A percentile compares a stretch with the other conserved stretches of the same genome.
Evolutionary conservation across 371 early-diverging fungal genomes (phyloP).

Genomic region (Mortierella sp.): DNA sequence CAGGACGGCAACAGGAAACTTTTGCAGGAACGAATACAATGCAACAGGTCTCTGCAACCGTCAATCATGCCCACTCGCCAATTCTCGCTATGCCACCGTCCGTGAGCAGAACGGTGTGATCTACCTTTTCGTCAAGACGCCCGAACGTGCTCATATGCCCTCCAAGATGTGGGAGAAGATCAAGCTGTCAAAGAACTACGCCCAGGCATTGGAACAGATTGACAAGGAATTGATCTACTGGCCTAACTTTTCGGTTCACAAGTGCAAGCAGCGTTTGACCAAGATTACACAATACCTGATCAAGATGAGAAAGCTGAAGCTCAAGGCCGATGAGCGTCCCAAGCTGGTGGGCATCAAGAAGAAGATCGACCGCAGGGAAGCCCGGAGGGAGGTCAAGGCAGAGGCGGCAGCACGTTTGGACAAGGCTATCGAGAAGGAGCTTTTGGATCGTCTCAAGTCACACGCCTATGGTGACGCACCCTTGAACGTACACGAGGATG

Average conservation of each 20-base stretch:
- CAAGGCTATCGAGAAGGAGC: constrained; percentile 97
- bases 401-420: constrained; percentile 97
- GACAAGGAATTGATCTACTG: constrained; percentile 95
- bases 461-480: constrained; percentile 96
- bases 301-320: constrained; percentile 92
- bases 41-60: constrained; percentile 98
- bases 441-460: constrained; percentile 94
- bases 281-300: constrained; percentile 98
- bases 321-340: constrained; percentile 86
- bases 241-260: constrained; percentile 94
- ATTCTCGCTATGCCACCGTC: constrained; percentile 98
- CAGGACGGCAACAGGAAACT: constrained; percentile 88
- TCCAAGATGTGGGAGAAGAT: constrained; percentile 97
- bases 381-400: constrained; percentile 93
- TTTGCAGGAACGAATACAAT: constrained; percentile 99
- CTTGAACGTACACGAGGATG: constrained; percentile 90
- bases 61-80: constrained; percentile 98
- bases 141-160: constrained; percentile 98
- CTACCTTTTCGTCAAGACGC: constrained; percentile 97
- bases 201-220: constrained; percentile 93
- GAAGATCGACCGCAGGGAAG: constrained; percentile 96
- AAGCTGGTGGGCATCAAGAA: constrained; percentile 92
- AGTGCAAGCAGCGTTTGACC: constrained; percentile 99
- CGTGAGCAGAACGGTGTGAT: constrained; percentile 91
- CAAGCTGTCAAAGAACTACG: constrained; percentile 94